These are phyloP conservation scores for Nicotiana attenuata DNA, from an alignment of 257 asterid species.

Conservation along the genomic window DNA sequence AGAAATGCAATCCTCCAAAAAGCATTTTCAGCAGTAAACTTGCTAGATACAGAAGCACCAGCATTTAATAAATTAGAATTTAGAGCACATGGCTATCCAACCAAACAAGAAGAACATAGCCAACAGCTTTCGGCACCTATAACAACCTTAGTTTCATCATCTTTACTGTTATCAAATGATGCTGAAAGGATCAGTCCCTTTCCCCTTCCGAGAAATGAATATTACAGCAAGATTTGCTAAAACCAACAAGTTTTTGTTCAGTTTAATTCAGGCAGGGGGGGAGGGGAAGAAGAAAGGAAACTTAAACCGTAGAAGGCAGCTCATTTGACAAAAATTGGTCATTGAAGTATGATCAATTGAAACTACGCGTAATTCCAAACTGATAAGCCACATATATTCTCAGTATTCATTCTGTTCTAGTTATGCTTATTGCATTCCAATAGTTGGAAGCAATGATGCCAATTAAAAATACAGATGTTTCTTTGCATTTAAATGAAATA, in stretches of 20 bases:
- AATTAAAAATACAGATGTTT: background rate
- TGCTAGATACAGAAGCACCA: background rate
- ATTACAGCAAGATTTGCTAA: background rate
- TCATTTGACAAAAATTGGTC: background rate
- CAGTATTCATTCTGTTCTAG: background rate
- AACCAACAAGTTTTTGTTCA: background rate
- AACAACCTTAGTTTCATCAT: background rate
- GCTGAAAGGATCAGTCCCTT: background rate
- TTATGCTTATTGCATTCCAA: background rate
- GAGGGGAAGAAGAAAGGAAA: background rate
- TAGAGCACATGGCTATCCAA: background rate
- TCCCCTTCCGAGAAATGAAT: background rate
- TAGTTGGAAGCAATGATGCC: background rate
- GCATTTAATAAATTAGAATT: background rate
- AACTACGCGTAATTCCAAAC: background rate
- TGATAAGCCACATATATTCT: background rate
- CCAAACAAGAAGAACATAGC: background rate
- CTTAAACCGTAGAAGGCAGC: background rate
- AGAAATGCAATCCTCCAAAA: background rate
- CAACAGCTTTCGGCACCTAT: background rate
- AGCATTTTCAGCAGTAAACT: background rate
- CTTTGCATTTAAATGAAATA: background rate
- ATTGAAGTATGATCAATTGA: background rate
- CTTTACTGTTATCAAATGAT: background rate
- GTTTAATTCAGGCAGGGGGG: background rate